phyloP scores from a whole-genome alignment of 164 flowering plant species.

The Vitis amurensis region DNA sequence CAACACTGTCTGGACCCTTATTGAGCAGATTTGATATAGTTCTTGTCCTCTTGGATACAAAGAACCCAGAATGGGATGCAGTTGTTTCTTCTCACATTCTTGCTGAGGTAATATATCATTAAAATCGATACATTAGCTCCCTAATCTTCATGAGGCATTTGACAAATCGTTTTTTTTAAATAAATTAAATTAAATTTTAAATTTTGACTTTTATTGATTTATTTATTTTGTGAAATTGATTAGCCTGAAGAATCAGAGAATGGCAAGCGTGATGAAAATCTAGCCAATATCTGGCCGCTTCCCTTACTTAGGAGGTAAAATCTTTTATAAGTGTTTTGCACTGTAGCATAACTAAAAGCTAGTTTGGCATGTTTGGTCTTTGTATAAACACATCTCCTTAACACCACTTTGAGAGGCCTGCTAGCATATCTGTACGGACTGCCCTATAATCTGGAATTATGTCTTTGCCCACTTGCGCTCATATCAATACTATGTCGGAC shows the following conservation, averaged over 20 bases:
- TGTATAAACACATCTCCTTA: too few relatives aligned
- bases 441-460: too few relatives aligned
- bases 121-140: background rate
- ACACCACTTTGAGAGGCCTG: too few relatives aligned
- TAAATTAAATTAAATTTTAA: too few relatives aligned
- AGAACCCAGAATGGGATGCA: slow-evolving; percentile 95
- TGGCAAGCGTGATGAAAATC: slow-evolving; percentile 42
- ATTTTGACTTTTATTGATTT: too few relatives aligned
- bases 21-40: slow-evolving; percentile 98
- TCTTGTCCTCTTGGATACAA: slow-evolving; percentile 90
- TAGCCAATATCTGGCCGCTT: slow-evolving; percentile 64
- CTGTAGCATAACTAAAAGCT: too few relatives aligned
- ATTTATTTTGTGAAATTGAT: slow-evolving; percentile 7
- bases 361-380: too few relatives aligned
- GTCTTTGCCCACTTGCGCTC: too few relatives aligned
- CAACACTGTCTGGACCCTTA: slow-evolving; percentile 93
- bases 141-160: slow-evolving; percentile 7
- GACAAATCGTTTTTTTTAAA: background rate
- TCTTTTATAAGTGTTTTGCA: too few relatives aligned
- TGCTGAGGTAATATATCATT: slow-evolving; percentile 52
- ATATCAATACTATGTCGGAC: too few relatives aligned
- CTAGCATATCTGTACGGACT: too few relatives aligned
- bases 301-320: slow-evolving; percentile 75
- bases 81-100: slow-evolving; percentile 97
- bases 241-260: slow-evolving; percentile 46